Base-by-base conservation (phyloP, 441 rosid species). In the Mallotus repandus region DNA sequence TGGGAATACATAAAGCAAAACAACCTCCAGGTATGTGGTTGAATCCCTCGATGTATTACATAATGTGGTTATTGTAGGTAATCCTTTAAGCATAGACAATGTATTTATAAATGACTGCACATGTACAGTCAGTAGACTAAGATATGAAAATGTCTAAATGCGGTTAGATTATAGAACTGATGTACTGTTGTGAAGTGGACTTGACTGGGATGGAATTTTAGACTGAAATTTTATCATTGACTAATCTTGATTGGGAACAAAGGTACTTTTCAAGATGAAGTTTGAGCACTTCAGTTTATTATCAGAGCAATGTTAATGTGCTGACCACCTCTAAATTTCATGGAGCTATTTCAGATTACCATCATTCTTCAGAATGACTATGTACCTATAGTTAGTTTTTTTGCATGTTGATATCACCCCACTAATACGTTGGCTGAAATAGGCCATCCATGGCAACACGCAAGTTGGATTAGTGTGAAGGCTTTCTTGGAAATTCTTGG, bases 1-100 rank as follows among this genome's bases (percentile, higher is more conserved):
- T 88, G 91, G 94, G 87, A 84, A 5, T 91, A 87, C 85, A 89
- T 91, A 68, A 83, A 88, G 79, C 83, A 85, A 79, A 86, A 91
- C 70, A 80, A 86, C 71, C 88, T 91, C 66, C 97, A 88, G 88
- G 97, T 89, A 76, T 77, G 71, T 35, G 48, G 12, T 25, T 48
- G 32, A 11, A 52, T 21, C 56, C 21, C 19, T 7, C 25, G 10
- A 18, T 38, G 22, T 63, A 41, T n/a, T 63, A 48, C 18, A 13
- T 21, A 21, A 12, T 66, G 16, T 25, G 58, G 22, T 19, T 41
- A 22, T 54, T 54, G 2, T 16, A 54, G 12, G 13, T 18, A 7
- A 54, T 54, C 7, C 0, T 16, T 18, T 54, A 6, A n/a, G 9
- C 41, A 38, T 38, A 38, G 41, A 6, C 7, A 6, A 10, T 45